These are phyloP conservation scores for Neurospora tetrasperma DNA, from an alignment of 495 filamentous ascomycete genomes.

Conservation along the genomic window DNA sequence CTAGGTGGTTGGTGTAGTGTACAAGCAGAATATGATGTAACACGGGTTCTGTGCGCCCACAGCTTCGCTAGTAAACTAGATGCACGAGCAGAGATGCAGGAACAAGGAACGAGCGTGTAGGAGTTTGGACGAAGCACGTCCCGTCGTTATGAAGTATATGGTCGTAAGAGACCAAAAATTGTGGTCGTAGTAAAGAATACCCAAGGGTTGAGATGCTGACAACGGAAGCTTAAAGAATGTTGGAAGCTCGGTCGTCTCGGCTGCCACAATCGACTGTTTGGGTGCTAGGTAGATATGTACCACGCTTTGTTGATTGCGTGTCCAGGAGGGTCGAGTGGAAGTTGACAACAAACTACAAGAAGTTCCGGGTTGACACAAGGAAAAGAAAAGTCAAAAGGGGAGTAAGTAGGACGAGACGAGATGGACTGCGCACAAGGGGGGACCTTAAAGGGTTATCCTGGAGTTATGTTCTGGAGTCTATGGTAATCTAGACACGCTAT, in stretches of 20 bases:
- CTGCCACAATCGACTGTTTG: neutral
- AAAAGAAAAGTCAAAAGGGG: neutral
- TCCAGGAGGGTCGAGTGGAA: neutral
- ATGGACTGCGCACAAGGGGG: neutral
- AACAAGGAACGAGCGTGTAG: neutral
- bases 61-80: neutral
- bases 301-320: neutral
- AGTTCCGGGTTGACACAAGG: neutral
- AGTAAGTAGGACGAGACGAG: neutral
- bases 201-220: neutral
- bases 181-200: neutral
- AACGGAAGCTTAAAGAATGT: too few relatives aligned
- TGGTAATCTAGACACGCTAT: neutral
- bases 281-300: neutral
- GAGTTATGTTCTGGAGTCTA: neutral
- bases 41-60: neutral
- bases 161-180: neutral
- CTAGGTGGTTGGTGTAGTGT: neutral
- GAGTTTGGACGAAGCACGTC: neutral
- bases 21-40: neutral
- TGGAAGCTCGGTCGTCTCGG: neutral
- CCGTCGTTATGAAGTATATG: neutral
- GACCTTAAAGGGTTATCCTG: neutral
- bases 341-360: neutral
- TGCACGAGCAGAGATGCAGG: conserved; percentile 1